A percentile compares a stretch with the other conserved stretches of the same genome.
Evolutionary conservation across 139 green algal genomes (phyloP).

Genomic region (Chlorella sp.): DNA sequence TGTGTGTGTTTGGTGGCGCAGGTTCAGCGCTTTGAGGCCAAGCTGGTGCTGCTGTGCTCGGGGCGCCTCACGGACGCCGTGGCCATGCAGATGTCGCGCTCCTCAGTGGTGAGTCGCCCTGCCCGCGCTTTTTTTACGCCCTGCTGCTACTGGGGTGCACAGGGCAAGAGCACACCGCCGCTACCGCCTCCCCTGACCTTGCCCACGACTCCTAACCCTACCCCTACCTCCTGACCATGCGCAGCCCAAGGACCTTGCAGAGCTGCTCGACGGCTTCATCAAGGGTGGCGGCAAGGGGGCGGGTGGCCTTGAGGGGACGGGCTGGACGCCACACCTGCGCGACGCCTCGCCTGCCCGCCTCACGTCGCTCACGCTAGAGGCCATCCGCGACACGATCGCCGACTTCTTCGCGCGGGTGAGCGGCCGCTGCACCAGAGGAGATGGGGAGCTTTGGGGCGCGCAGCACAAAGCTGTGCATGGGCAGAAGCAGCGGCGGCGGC

Average conservation of each 20-base stretch:
- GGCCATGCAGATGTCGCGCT: slow-evolving; percentile 2
- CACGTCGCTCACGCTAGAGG: slow-evolving; percentile 48
- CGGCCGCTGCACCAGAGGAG: not conserved
- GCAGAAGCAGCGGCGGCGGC: no score
- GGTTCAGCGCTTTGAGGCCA: slow-evolving; percentile 19
- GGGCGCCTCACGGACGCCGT: slow-evolving; percentile 46
- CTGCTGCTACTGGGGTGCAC: no score
- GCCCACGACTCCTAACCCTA: no score
- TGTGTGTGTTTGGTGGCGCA: not conserved
- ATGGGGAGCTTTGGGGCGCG: no score
- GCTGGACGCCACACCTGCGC: no score
- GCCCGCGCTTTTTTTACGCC: no score
- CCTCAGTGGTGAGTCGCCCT: no score
- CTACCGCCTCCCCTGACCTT: no score
- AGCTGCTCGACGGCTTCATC: slow-evolving; percentile 7
- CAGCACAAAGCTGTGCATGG: no score
- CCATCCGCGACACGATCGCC: slow-evolving; percentile 46
- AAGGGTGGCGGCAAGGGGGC: not conserved
- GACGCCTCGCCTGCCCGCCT: not conserved
- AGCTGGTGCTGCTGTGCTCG: slow-evolving; percentile 38
- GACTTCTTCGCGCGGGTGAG: slow-evolving; percentile 62
- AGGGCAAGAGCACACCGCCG: no score
- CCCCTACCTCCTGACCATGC: no score
- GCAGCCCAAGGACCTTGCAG: slow-evolving; percentile 27
- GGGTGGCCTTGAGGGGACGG: no score